Evolutionary conservation across 1,139 yeast genomes (phyloP), one percentile per base, ranked within the genome.

Genomic region (Blastobotrys indianensis): DNA sequence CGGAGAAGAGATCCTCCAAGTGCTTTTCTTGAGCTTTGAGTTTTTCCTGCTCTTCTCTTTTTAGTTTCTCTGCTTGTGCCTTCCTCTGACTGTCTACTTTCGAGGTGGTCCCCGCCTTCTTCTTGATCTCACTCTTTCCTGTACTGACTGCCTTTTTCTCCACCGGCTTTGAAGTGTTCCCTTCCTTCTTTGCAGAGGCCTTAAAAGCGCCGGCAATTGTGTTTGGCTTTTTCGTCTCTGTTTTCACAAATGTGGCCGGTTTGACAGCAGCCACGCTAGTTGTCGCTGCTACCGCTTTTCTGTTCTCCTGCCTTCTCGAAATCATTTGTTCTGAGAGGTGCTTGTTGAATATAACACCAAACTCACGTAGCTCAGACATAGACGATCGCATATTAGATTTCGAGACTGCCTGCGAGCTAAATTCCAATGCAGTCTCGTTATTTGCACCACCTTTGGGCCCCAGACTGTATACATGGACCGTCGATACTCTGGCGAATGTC

Each of bases 391-490:
- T 20, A 6, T 44, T 51, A 29, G 39, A 13, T 28, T 40, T 39
- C 13, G 40, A 45, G n/a, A 37, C 44, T 8, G 32, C 34, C 9
- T 31, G 32, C 23, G 42, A 17, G 15, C 30, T 48, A 12, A 12
- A n/a, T 17, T 37, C 47, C 32, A 40, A n/a, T 30, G 41, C 32
- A 36, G 30, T 10, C 16, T n/a, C 20, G 9, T 28, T 17, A 2
- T 52, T 49, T 13, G 44, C 44, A 9, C 52, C 23, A 17, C 36
- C 35, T 32, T 17, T 37, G 3, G 54, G 56, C 3, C 52, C 51
- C 11, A 59, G 29, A 28, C 57, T 49, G 46, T 59, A 58, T 9
- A 58, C 41, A 32, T 55, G 56, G 7, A 54, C 44, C 7, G 59
- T 48, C 2, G 42, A 42, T 4, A 56, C 45, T 11, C 37, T 30